These are phyloP conservation scores for Vanderwaltozyma yarrowii DNA, from an alignment of 805 yeast genomes.

Conservation along the genomic window DNA sequence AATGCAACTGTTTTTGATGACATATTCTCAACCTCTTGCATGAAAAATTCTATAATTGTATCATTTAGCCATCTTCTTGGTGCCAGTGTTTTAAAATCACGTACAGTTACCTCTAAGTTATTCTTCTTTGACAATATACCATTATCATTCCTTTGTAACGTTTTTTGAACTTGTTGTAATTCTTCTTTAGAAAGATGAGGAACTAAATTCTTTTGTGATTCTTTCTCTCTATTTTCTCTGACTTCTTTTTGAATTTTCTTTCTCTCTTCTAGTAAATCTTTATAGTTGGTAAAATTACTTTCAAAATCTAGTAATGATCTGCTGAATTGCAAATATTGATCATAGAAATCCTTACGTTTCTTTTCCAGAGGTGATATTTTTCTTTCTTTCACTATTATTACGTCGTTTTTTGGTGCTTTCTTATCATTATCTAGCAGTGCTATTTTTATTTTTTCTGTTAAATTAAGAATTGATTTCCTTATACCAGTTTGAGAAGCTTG, in stretches of 20 bases:
- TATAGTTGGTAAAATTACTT: slow-evolving; percentile 34
- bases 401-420: slow-evolving; percentile 10
- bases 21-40: slow-evolving; percentile 31
- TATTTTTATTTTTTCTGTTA: slow-evolving; percentile 22
- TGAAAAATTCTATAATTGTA: slow-evolving; percentile 74
- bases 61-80: slow-evolving; percentile 85
- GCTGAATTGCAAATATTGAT: slow-evolving; percentile 17
- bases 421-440: slow-evolving; percentile 9
- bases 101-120: slow-evolving; percentile 48
- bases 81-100: slow-evolving; percentile 62
- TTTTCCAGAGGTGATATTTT: slow-evolving; percentile 19
- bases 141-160: slow-evolving; percentile 22
- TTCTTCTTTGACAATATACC: slow-evolving; percentile 20
- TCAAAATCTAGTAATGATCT: slow-evolving; percentile 24
- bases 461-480: slow-evolving; percentile 7
- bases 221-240: slow-evolving; percentile 11
- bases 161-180: slow-evolving; percentile 15
- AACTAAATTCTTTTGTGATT: slow-evolving; percentile 14
- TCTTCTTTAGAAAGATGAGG: slow-evolving; percentile 19
- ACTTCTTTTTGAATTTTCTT: slow-evolving; percentile 29
- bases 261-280: slow-evolving; percentile 35
- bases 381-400: slow-evolving; percentile 22
- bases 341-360: slow-evolving; percentile 14
- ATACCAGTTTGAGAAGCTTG: not conserved
- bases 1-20: slow-evolving; percentile 50